Evolutionary conservation across 495 filamentous ascomycete genomes (phyloP).

Genomic region (Penicillium silybi): DNA sequence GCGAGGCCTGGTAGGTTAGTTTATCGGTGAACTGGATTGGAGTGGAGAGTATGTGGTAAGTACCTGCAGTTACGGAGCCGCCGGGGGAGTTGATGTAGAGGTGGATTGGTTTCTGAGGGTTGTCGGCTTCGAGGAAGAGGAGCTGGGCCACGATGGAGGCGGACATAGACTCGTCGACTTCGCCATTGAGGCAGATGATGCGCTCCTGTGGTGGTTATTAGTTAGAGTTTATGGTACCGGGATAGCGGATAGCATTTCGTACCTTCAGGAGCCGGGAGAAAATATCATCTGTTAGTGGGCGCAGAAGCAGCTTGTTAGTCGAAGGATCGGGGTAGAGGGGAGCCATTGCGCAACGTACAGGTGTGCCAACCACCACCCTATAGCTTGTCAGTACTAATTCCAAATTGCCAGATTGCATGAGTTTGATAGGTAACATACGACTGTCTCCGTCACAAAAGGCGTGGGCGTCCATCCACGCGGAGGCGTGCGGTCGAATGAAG

Average conservation of each 20-base stretch:
- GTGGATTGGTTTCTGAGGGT: slow-evolving; percentile 87
- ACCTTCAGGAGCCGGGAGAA: slow-evolving; percentile 78
- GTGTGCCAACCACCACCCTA: slow-evolving; percentile 89
- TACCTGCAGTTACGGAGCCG: slow-evolving; percentile 85
- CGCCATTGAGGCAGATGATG: slow-evolving; percentile 90
- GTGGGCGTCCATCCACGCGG: slow-evolving; percentile 60
- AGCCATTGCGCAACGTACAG: slow-evolving; percentile 50
- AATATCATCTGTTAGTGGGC: slow-evolving; percentile 61
- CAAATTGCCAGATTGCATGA: slow-evolving; percentile 38
- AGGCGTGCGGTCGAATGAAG: slow-evolving; percentile 34
- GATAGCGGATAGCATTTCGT: slow-evolving; percentile 6
- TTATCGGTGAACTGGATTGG: neutral
- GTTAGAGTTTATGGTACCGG: neutral
- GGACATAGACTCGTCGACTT: slow-evolving; percentile 82
- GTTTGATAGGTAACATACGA: slow-evolving; percentile 54
- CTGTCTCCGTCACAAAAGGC: slow-evolving; percentile 73
- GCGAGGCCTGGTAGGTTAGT: slow-evolving; percentile 58
- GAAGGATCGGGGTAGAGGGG: slow-evolving; percentile 3
- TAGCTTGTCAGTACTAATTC: neutral
- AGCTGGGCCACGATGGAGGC: slow-evolving; percentile 92
- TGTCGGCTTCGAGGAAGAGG: slow-evolving; percentile 96
- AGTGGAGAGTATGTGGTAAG: neutral
- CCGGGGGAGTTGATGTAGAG: slow-evolving; percentile 98
- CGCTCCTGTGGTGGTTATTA: slow-evolving; percentile 59
- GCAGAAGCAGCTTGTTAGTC: slow-evolving; percentile 15